Conservation (phyloP, 192 early-diverging fungal species). For the Coemansia furcata region DNA sequence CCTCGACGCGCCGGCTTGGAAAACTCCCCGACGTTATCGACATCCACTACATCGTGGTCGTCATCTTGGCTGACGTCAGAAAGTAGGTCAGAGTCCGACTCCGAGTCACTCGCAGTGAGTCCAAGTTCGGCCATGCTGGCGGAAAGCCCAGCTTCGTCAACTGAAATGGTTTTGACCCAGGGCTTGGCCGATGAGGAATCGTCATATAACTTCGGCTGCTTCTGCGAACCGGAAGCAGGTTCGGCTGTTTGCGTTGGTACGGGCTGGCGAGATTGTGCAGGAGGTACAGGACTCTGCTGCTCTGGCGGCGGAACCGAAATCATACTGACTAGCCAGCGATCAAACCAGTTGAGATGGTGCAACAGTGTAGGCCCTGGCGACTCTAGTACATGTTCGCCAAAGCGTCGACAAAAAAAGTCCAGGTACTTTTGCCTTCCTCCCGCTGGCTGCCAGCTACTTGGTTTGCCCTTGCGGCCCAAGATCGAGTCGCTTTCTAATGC, state of each 20-base stretch:
- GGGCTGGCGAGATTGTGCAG: neutral
- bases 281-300: neutral
- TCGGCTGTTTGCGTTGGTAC: neutral
- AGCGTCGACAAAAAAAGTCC: constrained; percentile 20
- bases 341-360: constrained; percentile 56
- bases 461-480: constrained; percentile 33
- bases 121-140: neutral
- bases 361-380: constrained; percentile 27
- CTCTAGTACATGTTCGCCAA: constrained; percentile 30
- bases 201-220: neutral
- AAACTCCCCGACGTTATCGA: constrained; percentile 9
- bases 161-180: constrained; percentile 35
- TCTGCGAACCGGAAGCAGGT: neutral
- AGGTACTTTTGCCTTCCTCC: constrained; percentile 16
- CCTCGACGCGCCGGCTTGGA: constrained; percentile 60
- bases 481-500: constrained; percentile 25
- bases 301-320: constrained; percentile 11
- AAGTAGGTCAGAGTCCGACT: neutral
- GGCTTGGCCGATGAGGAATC: constrained; percentile 14
- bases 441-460: constrained; percentile 28
- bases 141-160: constrained; percentile 26
- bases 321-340: constrained; percentile 43
- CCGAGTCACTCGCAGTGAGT: neutral
- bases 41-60: constrained; percentile 2
- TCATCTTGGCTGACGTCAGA: constrained; percentile 6